A percentile compares a stretch with the other conserved stretches of the same genome.
Evolutionary conservation across 768 basidiomycete species (phyloP).

Genomic region (Pholiota microspora): DNA sequence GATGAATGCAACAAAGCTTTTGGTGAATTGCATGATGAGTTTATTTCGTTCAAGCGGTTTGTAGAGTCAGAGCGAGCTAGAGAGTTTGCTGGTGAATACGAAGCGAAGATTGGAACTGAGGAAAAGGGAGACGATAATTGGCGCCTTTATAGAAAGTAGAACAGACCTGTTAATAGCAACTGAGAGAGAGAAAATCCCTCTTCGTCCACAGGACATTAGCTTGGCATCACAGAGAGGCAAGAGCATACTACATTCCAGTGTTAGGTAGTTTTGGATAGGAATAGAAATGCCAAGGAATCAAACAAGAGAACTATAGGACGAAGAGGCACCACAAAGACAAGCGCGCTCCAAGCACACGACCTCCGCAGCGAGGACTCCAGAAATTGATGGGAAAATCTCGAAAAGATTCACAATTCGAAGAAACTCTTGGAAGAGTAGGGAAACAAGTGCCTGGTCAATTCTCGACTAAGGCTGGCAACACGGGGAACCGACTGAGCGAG

Average conservation of each 20-base stretch:
- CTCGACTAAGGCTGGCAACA: not conserved
- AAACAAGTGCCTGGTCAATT: not conserved
- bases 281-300: conserved; percentile 21
- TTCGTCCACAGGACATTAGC: no score
- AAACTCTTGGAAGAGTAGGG: not conserved
- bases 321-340: not conserved
- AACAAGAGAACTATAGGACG: not conserved
- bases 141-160: not conserved
- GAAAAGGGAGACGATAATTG: not conserved
- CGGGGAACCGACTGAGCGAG: not conserved
- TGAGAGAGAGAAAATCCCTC: conserved; percentile 2
- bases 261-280: conserved; percentile 10
- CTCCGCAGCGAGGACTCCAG: not conserved
- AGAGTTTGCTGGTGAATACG: not conserved
- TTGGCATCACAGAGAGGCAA: conserved; percentile 14
- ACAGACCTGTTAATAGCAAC: conserved; percentile 6
- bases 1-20: conserved; percentile 31
- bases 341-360: not conserved
- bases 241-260: conserved; percentile 5
- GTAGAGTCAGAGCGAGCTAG: not conserved
- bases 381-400: not conserved
- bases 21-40: conserved; percentile 32
- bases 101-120: conserved; percentile 11
- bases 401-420: no score
- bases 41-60: not conserved